Evolutionary conservation across 2,329 filamentous ascomycete species (phyloP).

Genomic region (Penicillium sp.): DNA sequence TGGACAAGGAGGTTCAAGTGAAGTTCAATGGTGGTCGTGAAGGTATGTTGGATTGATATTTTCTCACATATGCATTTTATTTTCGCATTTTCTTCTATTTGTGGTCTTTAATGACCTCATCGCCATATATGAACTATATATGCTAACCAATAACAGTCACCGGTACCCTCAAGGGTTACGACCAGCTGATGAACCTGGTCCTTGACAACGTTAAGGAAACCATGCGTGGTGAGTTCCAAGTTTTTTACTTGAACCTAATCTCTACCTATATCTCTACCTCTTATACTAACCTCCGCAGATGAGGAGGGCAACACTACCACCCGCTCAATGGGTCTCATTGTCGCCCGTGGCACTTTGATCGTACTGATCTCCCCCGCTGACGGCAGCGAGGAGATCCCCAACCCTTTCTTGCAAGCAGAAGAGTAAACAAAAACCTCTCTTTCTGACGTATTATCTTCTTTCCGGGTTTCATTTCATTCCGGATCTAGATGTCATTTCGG

Average conservation of each 20-base stretch:
- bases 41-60: conserved; percentile 12
- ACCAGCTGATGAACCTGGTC: conserved; percentile 97
- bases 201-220: conserved; percentile 91
- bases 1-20: conserved; percentile 92
- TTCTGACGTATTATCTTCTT: not conserved
- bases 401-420: conserved; percentile 79
- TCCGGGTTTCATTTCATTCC: not conserved
- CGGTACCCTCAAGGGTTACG: conserved; percentile 89
- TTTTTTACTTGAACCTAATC: not conserved
- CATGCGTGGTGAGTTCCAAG: conserved; percentile 68
- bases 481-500: not conserved
- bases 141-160: conserved; percentile 59
- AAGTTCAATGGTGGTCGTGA: conserved; percentile 84
- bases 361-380: conserved; percentile 91
- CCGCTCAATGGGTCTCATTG: conserved; percentile 78
- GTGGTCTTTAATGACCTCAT: not conserved
- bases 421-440: conserved; percentile 48
- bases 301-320: conserved; percentile 87
- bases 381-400: conserved; percentile 92
- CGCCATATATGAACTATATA: conserved; percentile 2
- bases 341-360: conserved; percentile 86
- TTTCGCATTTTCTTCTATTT: not conserved
- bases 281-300: conserved; percentile 56
- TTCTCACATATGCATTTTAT: not conserved
- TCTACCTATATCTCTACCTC: not conserved